These are phyloP conservation scores for Corymbia maculata DNA, from an alignment of 345 rosid species.

Conservation along the genomic window DNA sequence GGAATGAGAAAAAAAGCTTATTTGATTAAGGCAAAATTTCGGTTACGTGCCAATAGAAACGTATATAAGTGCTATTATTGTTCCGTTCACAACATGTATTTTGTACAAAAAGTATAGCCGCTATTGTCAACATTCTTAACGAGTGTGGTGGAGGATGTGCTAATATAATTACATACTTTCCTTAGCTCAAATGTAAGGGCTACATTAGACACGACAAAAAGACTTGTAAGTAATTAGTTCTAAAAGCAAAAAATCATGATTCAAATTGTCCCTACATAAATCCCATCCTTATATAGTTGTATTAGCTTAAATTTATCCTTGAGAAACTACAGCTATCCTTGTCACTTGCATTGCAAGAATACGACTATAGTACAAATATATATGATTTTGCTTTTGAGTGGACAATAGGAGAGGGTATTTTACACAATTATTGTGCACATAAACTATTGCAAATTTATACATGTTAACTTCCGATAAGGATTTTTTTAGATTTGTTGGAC, in stretches of 20 bases:
- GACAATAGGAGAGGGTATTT: not conserved
- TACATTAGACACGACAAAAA: not conserved
- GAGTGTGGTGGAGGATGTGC: not conserved
- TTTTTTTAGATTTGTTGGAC: not conserved
- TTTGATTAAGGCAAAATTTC: not conserved
- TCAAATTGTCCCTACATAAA: not conserved
- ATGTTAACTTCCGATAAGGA: not conserved
- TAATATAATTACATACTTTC: not conserved
- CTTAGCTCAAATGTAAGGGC: not conserved
- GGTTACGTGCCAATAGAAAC: not conserved
- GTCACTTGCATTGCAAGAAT: not conserved
- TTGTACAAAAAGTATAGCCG: not conserved
- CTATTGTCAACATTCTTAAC: not conserved
- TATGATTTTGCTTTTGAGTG: not conserved
- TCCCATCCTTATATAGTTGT: not conserved
- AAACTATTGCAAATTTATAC: not conserved
- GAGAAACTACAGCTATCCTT: too few relatives aligned
- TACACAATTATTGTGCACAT: not conserved
- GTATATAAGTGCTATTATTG: not conserved
- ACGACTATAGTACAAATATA: not conserved
- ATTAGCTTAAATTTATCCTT: not conserved
- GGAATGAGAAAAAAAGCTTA: too few relatives aligned
- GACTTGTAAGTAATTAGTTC: not conserved
- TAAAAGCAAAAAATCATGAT: not conserved
- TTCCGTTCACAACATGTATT: not conserved